phyloP scores from a whole-genome alignment of 78 protist species.

The Neovahlkampfia damariscottae region DNA sequence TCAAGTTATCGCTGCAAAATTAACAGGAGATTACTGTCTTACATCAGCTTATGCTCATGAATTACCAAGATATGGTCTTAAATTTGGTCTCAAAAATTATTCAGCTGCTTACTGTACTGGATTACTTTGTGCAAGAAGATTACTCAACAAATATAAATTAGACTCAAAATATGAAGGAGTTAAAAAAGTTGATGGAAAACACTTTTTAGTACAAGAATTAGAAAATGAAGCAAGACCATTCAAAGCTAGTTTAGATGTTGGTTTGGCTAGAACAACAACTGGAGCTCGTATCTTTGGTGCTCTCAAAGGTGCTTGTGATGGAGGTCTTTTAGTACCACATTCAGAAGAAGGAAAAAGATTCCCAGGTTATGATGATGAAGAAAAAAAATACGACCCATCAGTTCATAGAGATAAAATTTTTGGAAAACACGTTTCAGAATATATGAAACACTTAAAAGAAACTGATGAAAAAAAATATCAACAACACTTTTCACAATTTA shows the following conservation, averaged over 20 bases:
- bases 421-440: constrained; percentile 93
- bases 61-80: constrained; percentile 81
- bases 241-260: constrained; percentile 87
- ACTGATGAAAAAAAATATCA: constrained; percentile 76
- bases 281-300: constrained; percentile 84
- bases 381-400: constrained; percentile 65
- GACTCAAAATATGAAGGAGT: constrained; percentile 69
- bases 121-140: constrained; percentile 93
- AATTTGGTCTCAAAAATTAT: constrained; percentile 92
- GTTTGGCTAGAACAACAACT: constrained; percentile 90
- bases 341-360: constrained; percentile 76
- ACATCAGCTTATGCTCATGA: constrained; percentile 88
- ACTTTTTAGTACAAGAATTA: neutral
- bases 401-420: constrained; percentile 70
- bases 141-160: constrained; percentile 66
- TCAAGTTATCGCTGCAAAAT: constrained; percentile 83
- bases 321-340: constrained; percentile 95
- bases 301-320: constrained; percentile 95
- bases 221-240: constrained; percentile 69
- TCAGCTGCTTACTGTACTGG: constrained; percentile 95
- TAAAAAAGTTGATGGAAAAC: constrained; percentile 26
- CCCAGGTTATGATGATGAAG: constrained; percentile 81
- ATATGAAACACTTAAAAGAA: constrained; percentile 83
- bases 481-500: constrained; percentile 68
- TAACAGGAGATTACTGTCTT: constrained; percentile 79